Percentiles rank a stretch among this genome's conserved stretches.
Evolutionary conservation across 768 basidiomycete species (phyloP).

Genomic region (Mycena rebaudengoi): DNA sequence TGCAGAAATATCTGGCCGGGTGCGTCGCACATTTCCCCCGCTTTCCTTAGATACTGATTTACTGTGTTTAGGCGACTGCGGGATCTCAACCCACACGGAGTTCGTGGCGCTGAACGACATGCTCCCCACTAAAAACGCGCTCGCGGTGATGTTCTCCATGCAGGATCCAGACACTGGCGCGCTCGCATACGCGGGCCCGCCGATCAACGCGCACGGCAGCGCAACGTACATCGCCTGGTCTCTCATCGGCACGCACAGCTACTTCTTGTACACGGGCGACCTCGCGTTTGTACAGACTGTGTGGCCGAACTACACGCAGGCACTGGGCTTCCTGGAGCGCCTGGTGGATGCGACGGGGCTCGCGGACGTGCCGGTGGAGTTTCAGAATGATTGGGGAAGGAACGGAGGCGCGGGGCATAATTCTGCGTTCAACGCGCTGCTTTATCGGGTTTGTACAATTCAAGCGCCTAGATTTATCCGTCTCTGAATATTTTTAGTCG

Average conservation of each 20-base stretch:
- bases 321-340: slow-evolving; percentile 47
- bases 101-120: slow-evolving; percentile 44
- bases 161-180: slow-evolving; percentile 55
- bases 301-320: slow-evolving; percentile 57
- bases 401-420: slow-evolving; percentile 56
- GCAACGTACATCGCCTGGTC: slow-evolving; percentile 63
- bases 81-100: slow-evolving; percentile 50
- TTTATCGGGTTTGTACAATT: slow-evolving; percentile 48
- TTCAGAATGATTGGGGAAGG: slow-evolving; percentile 59
- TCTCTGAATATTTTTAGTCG: slow-evolving; percentile 23
- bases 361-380: slow-evolving; percentile 49
- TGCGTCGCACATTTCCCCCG: not conserved
- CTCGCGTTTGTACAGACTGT: slow-evolving; percentile 48
- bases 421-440: slow-evolving; percentile 55
- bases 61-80: slow-evolving; percentile 52
- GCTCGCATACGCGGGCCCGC: slow-evolving; percentile 53
- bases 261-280: slow-evolving; percentile 59
- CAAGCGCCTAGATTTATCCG: not conserved
- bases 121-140: slow-evolving; percentile 52
- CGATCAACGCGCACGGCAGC: slow-evolving; percentile 45
- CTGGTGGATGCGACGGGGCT: slow-evolving; percentile 49
- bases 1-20: slow-evolving; percentile 39
- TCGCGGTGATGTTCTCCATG: slow-evolving; percentile 58
- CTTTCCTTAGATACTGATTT: not conserved
- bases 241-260: slow-evolving; percentile 51